Percentiles rank a stretch among this genome's conserved stretches.
Evolutionary conservation across 495 filamentous ascomycete genomes (phyloP).

Genomic region (Evernia prunastri): DNA sequence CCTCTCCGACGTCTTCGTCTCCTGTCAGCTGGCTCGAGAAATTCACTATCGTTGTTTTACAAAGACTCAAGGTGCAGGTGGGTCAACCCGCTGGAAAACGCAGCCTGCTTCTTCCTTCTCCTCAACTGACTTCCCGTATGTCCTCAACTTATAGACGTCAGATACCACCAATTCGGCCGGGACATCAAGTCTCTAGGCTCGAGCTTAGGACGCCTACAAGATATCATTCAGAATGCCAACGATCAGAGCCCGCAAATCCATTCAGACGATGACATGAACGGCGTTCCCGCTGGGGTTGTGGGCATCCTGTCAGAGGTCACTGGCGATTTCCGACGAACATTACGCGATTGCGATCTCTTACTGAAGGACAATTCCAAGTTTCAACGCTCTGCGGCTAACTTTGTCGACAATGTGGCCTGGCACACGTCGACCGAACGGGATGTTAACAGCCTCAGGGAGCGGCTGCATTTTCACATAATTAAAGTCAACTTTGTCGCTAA

Average conservation of each 20-base stretch:
- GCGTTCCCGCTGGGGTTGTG: no score
- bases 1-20: background rate
- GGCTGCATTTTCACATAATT: slow-evolving; percentile 22
- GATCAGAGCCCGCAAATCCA: slow-evolving; percentile 10
- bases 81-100: no score
- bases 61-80: slow-evolving; percentile 19
- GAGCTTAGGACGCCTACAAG: slow-evolving; percentile 13
- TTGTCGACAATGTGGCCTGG: slow-evolving; percentile 26
- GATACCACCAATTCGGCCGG: slow-evolving; percentile 21
- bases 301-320: slow-evolving; percentile 16
- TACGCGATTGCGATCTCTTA: slow-evolving; percentile 22
- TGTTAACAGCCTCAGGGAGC: slow-evolving; percentile 21
- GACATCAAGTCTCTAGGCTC: slow-evolving; percentile 20
- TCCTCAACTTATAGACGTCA: slow-evolving; percentile 21
- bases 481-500: slow-evolving; percentile 23
- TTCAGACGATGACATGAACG: no score
- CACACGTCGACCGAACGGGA: slow-evolving; percentile 18
- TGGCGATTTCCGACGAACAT: slow-evolving; percentile 24
- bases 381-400: slow-evolving; percentile 8
- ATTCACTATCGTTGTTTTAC: slow-evolving; percentile 23
- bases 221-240: slow-evolving; percentile 18
- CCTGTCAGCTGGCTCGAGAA: background rate
- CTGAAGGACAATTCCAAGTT: slow-evolving; percentile 16
- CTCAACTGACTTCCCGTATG: no score
- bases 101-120: no score